Base-by-base conservation (phyloP, 2,329 filamentous ascomycete species). In the Pseudocercospora fijiensis region DNA sequence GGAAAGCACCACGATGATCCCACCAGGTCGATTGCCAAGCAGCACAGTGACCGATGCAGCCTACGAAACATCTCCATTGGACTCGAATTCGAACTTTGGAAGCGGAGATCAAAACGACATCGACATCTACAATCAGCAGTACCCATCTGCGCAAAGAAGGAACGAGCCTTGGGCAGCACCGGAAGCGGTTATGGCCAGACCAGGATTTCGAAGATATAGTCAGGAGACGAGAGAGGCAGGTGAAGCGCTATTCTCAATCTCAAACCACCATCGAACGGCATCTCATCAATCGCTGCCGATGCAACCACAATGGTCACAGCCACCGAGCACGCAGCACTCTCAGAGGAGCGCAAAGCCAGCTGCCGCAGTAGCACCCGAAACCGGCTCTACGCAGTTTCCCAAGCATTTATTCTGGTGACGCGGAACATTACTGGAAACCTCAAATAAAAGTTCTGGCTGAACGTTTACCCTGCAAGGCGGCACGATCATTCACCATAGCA, bases 331-430 rank as follows among this genome's bases (percentile, higher is more conserved):
- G 33, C 58, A 61, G 33, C 57, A 63, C 16, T 20, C 43, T 43
- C 61, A 58, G n/a, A 24, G 27, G 28, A 20, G 26, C n/a, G 26
- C 27, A 9, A 53, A 60, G 8, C 20, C 58, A 27, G 56, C n/a
- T 10, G 20, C 43, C n/a, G 33, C 57, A 11, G 27, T 43, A n/a
- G 43, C 56, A 11, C 22, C 49, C 9, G 60, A 64, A 28, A 37
- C 57, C 13, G 41, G 62, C 10, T 62, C 62, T 18, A 52, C 63
- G 27, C 58, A 65, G 2, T 67, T 69, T 22, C 67, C 67, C n/a
- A 67, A 67, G 52, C 65, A 69, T 43, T 53, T 69, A 16, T 69
- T 69, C 60, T 69, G 67, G 67, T 69, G 57, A 62, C 51, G n/a
- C n/a, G n/a, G n/a, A n/a, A n/a, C n/a, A n/a, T n/a, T n/a, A n/a